Evolutionary conservation across 1,284 basidiomycete species (phyloP).

Genomic region (Cutaneotrichosporon dermatis): DNA sequence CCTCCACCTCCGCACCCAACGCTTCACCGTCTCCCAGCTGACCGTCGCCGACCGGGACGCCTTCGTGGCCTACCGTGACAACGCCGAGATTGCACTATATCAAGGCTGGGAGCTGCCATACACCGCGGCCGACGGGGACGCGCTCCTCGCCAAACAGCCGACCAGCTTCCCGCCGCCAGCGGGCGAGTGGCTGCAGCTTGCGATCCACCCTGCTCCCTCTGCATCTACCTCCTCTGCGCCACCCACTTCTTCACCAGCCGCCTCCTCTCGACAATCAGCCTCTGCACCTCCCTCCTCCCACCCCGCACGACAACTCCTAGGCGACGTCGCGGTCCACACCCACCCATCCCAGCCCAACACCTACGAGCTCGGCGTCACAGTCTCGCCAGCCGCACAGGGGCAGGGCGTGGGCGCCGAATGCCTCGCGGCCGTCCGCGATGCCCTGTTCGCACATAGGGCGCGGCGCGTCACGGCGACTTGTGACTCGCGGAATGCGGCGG

Average conservation of each 20-base stretch:
- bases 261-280: no score
- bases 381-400: neutral
- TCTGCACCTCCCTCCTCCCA: neutral
- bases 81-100: slow-evolving; percentile 1
- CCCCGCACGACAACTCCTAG: neutral
- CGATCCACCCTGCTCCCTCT: neutral
- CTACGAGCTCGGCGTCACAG: slow-evolving; percentile 5
- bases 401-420: neutral
- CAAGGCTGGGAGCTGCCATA: slow-evolving; percentile 6
- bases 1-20: neutral
- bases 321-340: slow-evolving; percentile 2
- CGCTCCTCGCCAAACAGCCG: neutral
- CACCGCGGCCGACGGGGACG: neutral
- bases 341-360: neutral
- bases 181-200: slow-evolving; percentile 1
- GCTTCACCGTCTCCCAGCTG: neutral
- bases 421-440: neutral
- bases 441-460: neutral
- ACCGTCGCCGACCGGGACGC: slow-evolving; percentile 2
- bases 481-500: neutral
- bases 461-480: neutral
- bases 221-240: no score
- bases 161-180: neutral
- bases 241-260: no score
- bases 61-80: slow-evolving; percentile 4